A percentile compares a stretch with the other conserved stretches of the same genome.
These are phyloP conservation scores for Colletotrichum sp. DNA, from an alignment of 2,329 filamentous ascomycete species.

Conservation along the genomic window DNA sequence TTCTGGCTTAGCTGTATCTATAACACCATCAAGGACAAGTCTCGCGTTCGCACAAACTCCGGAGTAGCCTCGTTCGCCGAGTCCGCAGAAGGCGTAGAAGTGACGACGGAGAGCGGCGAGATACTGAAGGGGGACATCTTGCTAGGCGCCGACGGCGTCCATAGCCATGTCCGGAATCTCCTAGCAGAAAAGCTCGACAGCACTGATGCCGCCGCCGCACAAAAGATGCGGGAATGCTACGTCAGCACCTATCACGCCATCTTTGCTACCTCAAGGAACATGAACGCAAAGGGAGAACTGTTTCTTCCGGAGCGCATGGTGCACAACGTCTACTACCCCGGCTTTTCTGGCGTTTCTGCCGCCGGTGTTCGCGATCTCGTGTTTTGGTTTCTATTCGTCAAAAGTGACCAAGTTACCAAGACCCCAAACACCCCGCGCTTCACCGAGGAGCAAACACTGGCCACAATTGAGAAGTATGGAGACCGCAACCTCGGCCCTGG, in stretches of 20 bases:
- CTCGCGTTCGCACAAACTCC: background rate
- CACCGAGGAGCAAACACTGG: background rate
- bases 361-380: background rate
- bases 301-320: background rate
- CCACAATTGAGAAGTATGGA: background rate
- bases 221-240: background rate
- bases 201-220: background rate
- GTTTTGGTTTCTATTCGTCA: background rate
- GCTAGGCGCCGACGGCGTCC: background rate
- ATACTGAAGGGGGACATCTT: background rate
- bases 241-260: background rate
- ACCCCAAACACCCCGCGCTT: background rate
- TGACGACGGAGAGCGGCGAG: background rate
- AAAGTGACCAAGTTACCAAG: background rate
- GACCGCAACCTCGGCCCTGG: background rate
- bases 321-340: background rate
- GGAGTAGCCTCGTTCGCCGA: background rate
- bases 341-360: background rate
- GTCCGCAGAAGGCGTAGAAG: background rate
- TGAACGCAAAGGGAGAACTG: background rate
- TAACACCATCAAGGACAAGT: background rate
- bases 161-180: background rate
- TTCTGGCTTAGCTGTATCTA: background rate
- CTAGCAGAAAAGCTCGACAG: background rate
- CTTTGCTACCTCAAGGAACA: background rate